Conservation (phyloP, 345 rosid species). For the Capsella bursapastoris region DNA sequence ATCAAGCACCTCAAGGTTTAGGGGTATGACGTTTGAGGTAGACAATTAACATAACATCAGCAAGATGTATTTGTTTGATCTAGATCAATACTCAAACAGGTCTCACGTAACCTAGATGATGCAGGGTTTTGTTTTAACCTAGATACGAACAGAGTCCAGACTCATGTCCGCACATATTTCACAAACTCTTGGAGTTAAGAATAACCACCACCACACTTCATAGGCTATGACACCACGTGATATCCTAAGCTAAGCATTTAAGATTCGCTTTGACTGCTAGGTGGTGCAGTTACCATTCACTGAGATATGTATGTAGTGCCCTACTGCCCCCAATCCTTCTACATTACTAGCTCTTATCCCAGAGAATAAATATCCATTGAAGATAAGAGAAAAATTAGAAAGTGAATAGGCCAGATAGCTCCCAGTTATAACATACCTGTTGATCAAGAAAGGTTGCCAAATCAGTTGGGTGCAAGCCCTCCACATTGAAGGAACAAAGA, state of each 20-base stretch:
- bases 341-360: neutral
- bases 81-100: neutral
- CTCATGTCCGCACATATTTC: neutral
- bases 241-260: neutral
- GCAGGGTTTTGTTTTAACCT: neutral
- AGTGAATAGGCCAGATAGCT: conserved; percentile 5
- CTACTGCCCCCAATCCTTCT: neutral
- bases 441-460: conserved; percentile 91
- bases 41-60: neutral
- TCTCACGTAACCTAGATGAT: conserved; percentile 5
- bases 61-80: too few relatives aligned
- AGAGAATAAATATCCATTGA: neutral
- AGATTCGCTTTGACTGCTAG: conserved; percentile 5
- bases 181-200: neutral
- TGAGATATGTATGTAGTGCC: neutral
- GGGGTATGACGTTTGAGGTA: neutral
- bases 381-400: conserved; percentile 18
- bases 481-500: conserved; percentile 90
- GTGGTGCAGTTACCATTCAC: neutral
- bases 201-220: neutral
- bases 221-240: neutral
- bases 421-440: conserved; percentile 56
- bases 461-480: conserved; percentile 84
- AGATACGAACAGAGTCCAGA: neutral
- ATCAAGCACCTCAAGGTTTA: neutral